phyloP scores from a whole-genome alignment of 345 rosid species.

The Citrus glauca region DNA sequence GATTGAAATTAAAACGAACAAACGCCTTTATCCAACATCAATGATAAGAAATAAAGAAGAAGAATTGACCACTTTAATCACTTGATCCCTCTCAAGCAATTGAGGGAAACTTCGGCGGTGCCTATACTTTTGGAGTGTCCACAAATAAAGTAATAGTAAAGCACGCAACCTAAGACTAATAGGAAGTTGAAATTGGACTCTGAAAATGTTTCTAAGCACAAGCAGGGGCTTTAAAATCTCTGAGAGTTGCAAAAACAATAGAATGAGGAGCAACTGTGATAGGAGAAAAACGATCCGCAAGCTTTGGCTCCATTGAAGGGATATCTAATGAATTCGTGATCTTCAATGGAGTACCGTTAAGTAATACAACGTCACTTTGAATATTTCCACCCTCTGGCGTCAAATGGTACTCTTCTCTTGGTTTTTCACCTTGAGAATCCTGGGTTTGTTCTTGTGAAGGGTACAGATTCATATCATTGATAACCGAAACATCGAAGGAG shows the following conservation, averaged over 20 bases:
- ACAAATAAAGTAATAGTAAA: too few relatives aligned
- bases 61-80: too few relatives aligned
- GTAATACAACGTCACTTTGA: conserved; percentile 47
- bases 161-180: background rate
- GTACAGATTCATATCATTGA: conserved; percentile 30
- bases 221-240: conserved; percentile 48
- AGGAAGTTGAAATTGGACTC: background rate
- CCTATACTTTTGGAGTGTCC: too few relatives aligned
- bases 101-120: too few relatives aligned
- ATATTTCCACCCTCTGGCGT: conserved; percentile 53
- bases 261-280: conserved; percentile 41
- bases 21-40: too few relatives aligned
- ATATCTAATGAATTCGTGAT: conserved; percentile 37
- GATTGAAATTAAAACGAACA: background rate
- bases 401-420: conserved; percentile 61
- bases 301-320: conserved; percentile 42
- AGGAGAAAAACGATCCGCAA: conserved; percentile 28
- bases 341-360: conserved; percentile 48
- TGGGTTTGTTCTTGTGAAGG: background rate
- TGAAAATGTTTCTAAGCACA: conserved; percentile 33
- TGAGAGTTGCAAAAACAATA: conserved; percentile 30
- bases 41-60: too few relatives aligned
- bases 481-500: conserved; percentile 28
- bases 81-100: too few relatives aligned
- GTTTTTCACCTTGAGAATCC: background rate